A percentile compares a stretch with the other conserved stretches of the same genome.
Evolutionary conservation across 2,329 filamentous ascomycete genomes (phyloP).

Genomic region (Elsinoe ampelina): DNA sequence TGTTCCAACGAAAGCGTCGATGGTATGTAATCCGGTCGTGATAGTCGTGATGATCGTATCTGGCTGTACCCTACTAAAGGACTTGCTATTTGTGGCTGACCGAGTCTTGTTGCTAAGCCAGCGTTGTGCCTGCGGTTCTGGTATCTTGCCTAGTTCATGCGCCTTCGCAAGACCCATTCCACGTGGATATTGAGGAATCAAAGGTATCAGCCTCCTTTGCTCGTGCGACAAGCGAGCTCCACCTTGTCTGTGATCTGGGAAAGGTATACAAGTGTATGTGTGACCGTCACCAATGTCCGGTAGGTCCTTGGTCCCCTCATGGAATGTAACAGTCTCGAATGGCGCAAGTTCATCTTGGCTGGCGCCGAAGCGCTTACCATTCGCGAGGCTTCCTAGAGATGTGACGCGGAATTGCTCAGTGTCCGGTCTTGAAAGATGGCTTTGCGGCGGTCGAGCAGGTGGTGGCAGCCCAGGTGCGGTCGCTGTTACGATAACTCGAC

Average conservation of each 20-base stretch:
- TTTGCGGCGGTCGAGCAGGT: constrained; percentile 47
- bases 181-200: constrained; percentile 49
- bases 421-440: constrained; percentile 45
- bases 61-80: constrained; percentile 47
- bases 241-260: constrained; percentile 56
- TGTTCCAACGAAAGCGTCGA: constrained; percentile 48
- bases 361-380: constrained; percentile 50
- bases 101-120: not conserved
- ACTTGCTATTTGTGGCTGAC: constrained; percentile 20
- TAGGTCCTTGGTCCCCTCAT: constrained; percentile 50
- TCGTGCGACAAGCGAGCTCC: constrained; percentile 3
- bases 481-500: constrained; percentile 61
- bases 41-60: constrained; percentile 53
- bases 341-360: constrained; percentile 46
- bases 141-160: constrained; percentile 14
- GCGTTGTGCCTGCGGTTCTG: not conserved
- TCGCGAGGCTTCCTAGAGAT: constrained; percentile 50
- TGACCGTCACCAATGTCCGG: constrained; percentile 54
- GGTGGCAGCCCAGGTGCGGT: constrained; percentile 56
- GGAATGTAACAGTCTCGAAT: constrained; percentile 49
- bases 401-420: constrained; percentile 19
- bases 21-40: constrained; percentile 43
- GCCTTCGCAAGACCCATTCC: constrained; percentile 25
- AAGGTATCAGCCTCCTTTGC: constrained; percentile 40
- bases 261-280: constrained; percentile 51